Conservation (phyloP, 2,329 filamentous ascomycete species). For the Monilinia laxa region DNA sequence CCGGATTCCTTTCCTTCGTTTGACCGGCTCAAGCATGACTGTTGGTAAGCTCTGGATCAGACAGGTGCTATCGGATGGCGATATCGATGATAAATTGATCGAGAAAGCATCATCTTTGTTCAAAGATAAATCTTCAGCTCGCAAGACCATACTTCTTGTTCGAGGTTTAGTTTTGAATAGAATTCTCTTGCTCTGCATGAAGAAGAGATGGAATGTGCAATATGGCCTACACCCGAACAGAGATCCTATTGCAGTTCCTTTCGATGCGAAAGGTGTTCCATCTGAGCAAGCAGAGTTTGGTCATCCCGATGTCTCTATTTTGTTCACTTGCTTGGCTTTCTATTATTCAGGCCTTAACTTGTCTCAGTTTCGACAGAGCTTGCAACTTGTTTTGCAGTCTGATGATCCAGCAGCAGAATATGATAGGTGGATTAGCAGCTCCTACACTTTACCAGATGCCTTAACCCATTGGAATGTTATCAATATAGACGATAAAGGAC, state of each 20-base stretch:
- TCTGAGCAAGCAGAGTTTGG: constrained; percentile 63
- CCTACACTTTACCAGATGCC: constrained; percentile 45
- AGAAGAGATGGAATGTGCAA: constrained; percentile 59
- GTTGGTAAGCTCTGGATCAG: constrained; percentile 37
- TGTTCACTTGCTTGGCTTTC: constrained; percentile 64
- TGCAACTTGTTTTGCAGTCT: constrained; percentile 55
- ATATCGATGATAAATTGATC: constrained; percentile 30
- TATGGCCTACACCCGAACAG: constrained; percentile 59
- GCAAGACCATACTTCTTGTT: constrained; percentile 52
- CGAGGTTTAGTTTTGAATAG: constrained; percentile 61
- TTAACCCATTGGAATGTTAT: constrained; percentile 56
- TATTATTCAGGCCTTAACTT: constrained; percentile 60
- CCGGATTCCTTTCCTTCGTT: constrained; percentile 32
- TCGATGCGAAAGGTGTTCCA: constrained; percentile 63
- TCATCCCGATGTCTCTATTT: constrained; percentile 65
- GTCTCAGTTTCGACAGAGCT: constrained; percentile 49
- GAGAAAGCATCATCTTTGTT: constrained; percentile 38
- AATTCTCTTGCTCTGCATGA: constrained; percentile 51
- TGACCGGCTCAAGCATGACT: constrained; percentile 16
- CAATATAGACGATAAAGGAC: constrained; percentile 57
- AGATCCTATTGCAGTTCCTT: constrained; percentile 65
- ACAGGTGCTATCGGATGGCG: constrained; percentile 35
- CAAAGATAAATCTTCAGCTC: constrained; percentile 39
- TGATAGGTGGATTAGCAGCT: constrained; percentile 48
- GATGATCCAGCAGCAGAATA: constrained; percentile 56